These are phyloP conservation scores for Lichenothelia convexa DNA, from an alignment of 495 filamentous ascomycete genomes.

Conservation along the genomic window DNA sequence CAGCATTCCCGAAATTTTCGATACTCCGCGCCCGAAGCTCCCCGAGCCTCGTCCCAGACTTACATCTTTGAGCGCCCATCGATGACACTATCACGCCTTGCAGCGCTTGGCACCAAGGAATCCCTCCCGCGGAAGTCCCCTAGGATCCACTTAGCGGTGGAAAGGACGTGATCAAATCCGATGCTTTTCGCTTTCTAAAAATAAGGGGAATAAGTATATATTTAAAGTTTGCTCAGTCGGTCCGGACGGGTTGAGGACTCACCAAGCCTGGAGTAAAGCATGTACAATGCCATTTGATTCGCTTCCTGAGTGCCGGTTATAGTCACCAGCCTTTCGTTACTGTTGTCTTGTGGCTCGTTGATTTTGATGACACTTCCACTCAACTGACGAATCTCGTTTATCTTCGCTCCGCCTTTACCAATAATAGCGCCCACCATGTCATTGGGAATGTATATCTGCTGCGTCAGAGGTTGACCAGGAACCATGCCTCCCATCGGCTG, in stretches of 20 bases:
- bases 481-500: conserved; percentile 58
- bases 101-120: no score
- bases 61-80: no score
- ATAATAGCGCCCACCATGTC: conserved; percentile 99
- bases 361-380: conserved; percentile 99
- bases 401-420: conserved; percentile 95
- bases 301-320: conserved; percentile 95
- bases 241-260: conserved; percentile 24
- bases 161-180: conserved; percentile 15
- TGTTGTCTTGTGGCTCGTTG: conserved; percentile 97
- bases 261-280: conserved; percentile 96
- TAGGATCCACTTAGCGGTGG: no score
- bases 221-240: not conserved
- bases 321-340: conserved; percentile 91
- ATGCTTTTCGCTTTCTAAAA: conserved; percentile 28
- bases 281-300: conserved; percentile 98
- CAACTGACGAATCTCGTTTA: conserved; percentile 94
- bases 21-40: no score
- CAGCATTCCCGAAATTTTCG: no score
- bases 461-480: conserved; percentile 75
- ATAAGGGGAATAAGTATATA: not conserved
- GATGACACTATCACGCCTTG: no score
- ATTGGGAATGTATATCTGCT: conserved; percentile 98
- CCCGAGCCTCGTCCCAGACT: no score
- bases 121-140: no score